A percentile compares a stretch with the other conserved stretches of the same genome.
These are phyloP conservation scores for Candida corydali DNA, from an alignment of 805 yeast genomes.

Conservation along the genomic window DNA sequence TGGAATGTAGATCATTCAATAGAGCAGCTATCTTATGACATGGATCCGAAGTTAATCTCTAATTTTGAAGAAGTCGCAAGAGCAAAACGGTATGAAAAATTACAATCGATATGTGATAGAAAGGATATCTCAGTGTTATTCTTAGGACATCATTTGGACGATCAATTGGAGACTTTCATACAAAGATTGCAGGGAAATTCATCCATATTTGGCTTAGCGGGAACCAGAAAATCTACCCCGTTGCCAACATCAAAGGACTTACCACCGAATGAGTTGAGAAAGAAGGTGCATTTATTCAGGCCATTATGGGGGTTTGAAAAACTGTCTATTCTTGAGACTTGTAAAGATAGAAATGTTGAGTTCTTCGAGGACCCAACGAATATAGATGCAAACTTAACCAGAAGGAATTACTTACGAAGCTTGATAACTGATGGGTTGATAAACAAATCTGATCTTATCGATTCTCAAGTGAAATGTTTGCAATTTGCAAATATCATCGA, in stretches of 20 bases:
- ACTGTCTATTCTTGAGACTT: conserved; percentile 40
- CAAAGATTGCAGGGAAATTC: conserved; percentile 45
- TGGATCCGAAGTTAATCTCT: conserved; percentile 24
- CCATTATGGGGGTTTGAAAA: conserved; percentile 54
- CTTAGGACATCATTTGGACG: conserved; percentile 68
- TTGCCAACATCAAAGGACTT: conserved; percentile 21
- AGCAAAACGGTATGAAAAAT: conserved; percentile 41
- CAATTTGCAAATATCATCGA: conserved; percentile 8
- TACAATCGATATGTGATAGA: conserved; percentile 38
- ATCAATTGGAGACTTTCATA: conserved; percentile 67
- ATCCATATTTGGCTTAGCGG: conserved; percentile 52
- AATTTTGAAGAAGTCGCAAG: conserved; percentile 63
- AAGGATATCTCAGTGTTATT: conserved; percentile 35
- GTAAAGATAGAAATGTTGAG: conserved; percentile 30
- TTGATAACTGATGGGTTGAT: conserved; percentile 14
- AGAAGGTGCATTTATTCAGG: conserved; percentile 29
- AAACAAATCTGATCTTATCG: not conserved
- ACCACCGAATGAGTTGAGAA: conserved; percentile 7
- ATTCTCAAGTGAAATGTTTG: conserved; percentile 1
- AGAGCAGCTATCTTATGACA: conserved; percentile 18
- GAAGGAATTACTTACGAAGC: conserved; percentile 53
- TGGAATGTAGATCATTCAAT: conserved; percentile 37
- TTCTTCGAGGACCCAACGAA: conserved; percentile 80
- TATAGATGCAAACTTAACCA: conserved; percentile 47
- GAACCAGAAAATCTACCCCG: conserved; percentile 37